Percentiles rank a stretch among this genome's conserved stretches.
Evolutionary conservation across 352 stramenopile species (phyloP).

Genomic region (Pythium dissotocum): DNA sequence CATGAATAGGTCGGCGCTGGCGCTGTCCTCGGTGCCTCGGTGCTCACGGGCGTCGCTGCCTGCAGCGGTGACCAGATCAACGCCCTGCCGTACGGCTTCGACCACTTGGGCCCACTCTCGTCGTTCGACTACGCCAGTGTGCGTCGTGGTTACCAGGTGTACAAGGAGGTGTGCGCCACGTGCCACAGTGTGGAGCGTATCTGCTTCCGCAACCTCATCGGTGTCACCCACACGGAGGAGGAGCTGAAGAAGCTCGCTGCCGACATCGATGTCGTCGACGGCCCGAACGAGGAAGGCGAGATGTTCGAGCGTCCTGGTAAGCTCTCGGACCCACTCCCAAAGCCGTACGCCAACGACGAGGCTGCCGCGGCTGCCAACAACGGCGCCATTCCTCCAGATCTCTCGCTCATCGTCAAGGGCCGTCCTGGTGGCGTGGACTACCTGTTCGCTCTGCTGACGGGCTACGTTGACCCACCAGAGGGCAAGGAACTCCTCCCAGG

Average conservation of each 20-base stretch:
- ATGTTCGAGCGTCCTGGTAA: slow-evolving; percentile 99
- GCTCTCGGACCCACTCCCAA: slow-evolving; percentile 94
- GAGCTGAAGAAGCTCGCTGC: slow-evolving; percentile 91
- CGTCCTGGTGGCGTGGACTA: slow-evolving; percentile 96
- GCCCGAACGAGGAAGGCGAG: slow-evolving; percentile 97
- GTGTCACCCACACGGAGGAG: slow-evolving; percentile 94
- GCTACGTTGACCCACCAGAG: slow-evolving; percentile 95
- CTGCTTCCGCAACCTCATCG: slow-evolving; percentile 97
- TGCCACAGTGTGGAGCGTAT: slow-evolving; percentile 98
- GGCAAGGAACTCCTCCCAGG: slow-evolving; percentile 83
- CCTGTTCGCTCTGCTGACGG: slow-evolving; percentile 96
- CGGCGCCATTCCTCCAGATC: slow-evolving; percentile 96
- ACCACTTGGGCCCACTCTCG: slow-evolving; percentile 81
- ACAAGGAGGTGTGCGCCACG: slow-evolving; percentile 97
- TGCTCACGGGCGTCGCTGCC: slow-evolving; percentile 78
- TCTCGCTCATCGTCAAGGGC: slow-evolving; percentile 98
- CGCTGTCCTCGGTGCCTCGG: slow-evolving; percentile 67
- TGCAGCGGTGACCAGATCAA: slow-evolving; percentile 89
- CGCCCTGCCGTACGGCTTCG: slow-evolving; percentile 86
- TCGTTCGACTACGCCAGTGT: slow-evolving; percentile 93
- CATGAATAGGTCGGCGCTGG: slow-evolving; percentile 58
- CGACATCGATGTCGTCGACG: slow-evolving; percentile 96
- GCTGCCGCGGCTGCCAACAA: slow-evolving; percentile 97
- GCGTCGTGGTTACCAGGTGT: slow-evolving; percentile 98
- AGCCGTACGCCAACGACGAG: slow-evolving; percentile 98